A percentile compares a stretch with the other conserved stretches of the same genome.
Conservation (phyloP, 2,329 filamentous ascomycete species). For the Pseudogymnoascus sp. region DNA sequence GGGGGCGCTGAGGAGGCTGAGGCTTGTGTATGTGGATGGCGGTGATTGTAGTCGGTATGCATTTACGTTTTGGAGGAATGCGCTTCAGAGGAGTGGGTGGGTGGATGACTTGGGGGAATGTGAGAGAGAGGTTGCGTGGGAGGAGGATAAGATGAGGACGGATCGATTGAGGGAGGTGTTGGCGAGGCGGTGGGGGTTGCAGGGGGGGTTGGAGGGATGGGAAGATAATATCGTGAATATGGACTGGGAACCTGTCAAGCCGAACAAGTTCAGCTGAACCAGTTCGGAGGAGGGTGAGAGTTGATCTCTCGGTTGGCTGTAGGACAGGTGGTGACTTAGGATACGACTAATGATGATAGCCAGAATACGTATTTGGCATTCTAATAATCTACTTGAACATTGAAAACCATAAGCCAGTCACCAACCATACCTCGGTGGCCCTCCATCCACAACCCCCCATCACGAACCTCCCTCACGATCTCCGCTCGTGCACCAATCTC, state of each 20-base stretch:
- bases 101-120: background rate
- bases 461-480: background rate
- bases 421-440: background rate
- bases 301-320: background rate
- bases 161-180: background rate
- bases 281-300: no score
- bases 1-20: background rate
- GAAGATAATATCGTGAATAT: background rate
- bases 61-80: background rate
- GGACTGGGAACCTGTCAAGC: background rate
- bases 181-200: background rate
- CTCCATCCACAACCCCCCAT: background rate
- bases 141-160: background rate
- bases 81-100: background rate
- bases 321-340: background rate
- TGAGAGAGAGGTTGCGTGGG: background rate
- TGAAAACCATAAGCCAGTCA: background rate
- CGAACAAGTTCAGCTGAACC: no score
- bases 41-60: background rate
- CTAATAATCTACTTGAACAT: background rate
- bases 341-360: background rate
- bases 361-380: background rate
- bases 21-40: background rate
- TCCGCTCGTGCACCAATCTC: slow-evolving; percentile 61
- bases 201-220: background rate